phyloP scores from a whole-genome alignment of 176 grass and related monocot genomes.

The Aegilops speltoides region DNA sequence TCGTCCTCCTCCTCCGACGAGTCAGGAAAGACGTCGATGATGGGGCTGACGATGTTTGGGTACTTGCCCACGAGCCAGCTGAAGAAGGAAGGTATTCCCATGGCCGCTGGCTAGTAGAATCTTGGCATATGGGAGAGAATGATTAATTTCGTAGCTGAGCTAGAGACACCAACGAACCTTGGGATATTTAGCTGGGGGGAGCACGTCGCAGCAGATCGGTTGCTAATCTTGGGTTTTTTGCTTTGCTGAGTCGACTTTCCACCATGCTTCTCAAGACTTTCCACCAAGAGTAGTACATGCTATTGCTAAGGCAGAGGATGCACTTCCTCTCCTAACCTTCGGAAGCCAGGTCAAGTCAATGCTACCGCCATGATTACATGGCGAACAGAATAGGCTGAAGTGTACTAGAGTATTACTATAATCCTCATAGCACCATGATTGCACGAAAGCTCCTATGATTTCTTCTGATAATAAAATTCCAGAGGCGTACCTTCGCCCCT shows the following conservation, averaged over 20 bases:
- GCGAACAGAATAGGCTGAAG: too few relatives aligned
- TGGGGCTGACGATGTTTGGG: neutral
- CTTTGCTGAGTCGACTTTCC: neutral
- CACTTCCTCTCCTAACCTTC: neutral
- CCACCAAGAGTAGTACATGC: too few relatives aligned
- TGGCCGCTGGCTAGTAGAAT: neutral
- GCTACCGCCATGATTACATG: neutral
- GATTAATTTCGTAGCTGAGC: neutral
- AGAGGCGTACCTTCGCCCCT: too few relatives aligned
- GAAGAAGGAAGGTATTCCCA: conserved; percentile 1
- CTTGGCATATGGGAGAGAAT: neutral
- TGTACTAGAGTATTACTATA: neutral
- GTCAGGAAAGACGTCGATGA: neutral
- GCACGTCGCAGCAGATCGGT: neutral
- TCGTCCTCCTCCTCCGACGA: neutral
- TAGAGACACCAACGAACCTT: neutral
- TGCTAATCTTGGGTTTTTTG: neutral
- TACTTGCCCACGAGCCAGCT: neutral
- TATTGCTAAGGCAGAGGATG: neutral
- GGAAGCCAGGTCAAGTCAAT: neutral
- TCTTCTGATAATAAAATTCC: too few relatives aligned
- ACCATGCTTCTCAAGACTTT: neutral
- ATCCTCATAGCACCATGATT: neutral
- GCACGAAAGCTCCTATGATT: neutral
- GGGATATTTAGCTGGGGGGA: neutral